Base-by-base conservation (phyloP, 108 stramenopile genomes). In the Fragilariopsis cylindrus region DNA sequence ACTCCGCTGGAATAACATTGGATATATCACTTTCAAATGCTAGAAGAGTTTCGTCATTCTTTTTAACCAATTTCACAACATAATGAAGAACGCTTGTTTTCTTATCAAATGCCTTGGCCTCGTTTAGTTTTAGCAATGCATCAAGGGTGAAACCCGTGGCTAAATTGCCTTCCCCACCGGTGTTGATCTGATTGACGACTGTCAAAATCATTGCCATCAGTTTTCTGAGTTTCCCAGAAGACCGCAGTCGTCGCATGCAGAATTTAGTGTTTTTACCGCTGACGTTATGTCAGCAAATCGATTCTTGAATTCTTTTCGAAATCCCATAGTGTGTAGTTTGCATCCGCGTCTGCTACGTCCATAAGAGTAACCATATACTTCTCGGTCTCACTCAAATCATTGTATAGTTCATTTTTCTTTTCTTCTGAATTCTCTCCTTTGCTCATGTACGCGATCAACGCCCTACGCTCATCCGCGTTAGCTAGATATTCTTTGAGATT, bases 61-160 rank as follows among this genome's bases (percentile, higher is more conserved):
- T 76, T 72, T 87, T 87, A 21, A 94, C 85, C 18, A 94, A 52
- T 70, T 89, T 90, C 53, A 89, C 88, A 48, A 98, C 82, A 73
- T 97, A 97, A 76, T 96, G 93, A 6, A 98, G 82, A 48, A 98
- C 93, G 65, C 92, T 94, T 12, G 98, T 98, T 83, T 96, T 97
- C 81, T 93, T 92, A 79, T 98, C 98, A 78, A 92, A 93, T 0
- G 97, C 97, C 82, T 98, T 98, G 63, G 97, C 95, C 90, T 94
- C 93, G 71, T 91, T 88, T 42, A 98, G 90, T 78, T 97, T 97
- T 57, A 97, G 77, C 47, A 98, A 84, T 0, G 97, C 92, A 75
- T 97, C 98, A 12, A 98, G 84, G 8, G 91, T 96, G 84, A 97
- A 98, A 19, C 96, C 98, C 60, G 83, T 81, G 9, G 96, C 93